Conservation (phyloP, 176 grass and related monocot genomes). For the Lolium multiflorum region DNA sequence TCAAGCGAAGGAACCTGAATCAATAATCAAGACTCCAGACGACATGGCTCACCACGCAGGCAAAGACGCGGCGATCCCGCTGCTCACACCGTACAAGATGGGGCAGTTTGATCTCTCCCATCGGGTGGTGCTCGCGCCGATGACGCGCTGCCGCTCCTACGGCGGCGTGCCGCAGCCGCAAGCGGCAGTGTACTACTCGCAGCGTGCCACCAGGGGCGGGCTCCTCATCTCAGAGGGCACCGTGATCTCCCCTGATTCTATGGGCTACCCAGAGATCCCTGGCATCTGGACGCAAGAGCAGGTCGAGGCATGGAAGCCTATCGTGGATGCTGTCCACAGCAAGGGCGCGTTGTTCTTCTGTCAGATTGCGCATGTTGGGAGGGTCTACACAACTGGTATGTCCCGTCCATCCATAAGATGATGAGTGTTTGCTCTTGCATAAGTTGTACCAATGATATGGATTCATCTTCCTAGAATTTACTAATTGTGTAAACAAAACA, state of each 20-base stretch:
- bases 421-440: not conserved
- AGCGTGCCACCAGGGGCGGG: not conserved
- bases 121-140: not conserved
- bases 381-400: constrained; percentile 23
- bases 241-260: not conserved
- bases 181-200: not conserved
- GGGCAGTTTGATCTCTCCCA: not conserved
- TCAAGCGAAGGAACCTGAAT: not conserved
- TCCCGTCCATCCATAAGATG: not conserved
- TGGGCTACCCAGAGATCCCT: constrained; percentile 12
- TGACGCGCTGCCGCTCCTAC: not conserved
- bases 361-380: constrained; percentile 50
- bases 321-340: constrained; percentile 61
- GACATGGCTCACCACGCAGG: not conserved
- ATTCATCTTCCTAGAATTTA: not conserved
- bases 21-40: not conserved
- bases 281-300: constrained; percentile 46
- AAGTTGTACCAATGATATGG: not conserved
- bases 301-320: constrained; percentile 57
- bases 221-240: not conserved
- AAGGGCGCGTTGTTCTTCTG: constrained; percentile 53
- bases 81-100: not conserved
- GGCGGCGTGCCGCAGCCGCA: not conserved
- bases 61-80: not conserved
- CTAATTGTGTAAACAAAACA: not conserved